phyloP scores from a whole-genome alignment of 2,329 filamentous ascomycete genomes.

The Fulvia fulva region DNA sequence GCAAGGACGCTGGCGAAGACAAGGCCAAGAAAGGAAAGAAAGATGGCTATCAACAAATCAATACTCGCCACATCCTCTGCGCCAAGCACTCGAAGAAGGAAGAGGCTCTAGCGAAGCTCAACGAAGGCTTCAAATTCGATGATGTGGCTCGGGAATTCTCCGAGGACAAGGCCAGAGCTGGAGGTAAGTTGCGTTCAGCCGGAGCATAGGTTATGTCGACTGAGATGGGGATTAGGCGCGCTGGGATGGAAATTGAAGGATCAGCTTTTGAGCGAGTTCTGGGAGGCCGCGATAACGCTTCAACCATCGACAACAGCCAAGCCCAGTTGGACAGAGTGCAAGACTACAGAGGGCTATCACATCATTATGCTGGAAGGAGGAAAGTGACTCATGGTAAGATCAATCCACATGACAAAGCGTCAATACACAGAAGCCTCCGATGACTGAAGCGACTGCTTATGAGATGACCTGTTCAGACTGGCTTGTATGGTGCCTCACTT shows the following conservation, averaged over 20 bases:
- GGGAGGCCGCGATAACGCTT: conserved; percentile 66
- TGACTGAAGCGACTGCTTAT: not conserved
- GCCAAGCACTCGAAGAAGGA: conserved; percentile 76
- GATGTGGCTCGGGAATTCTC: conserved; percentile 69
- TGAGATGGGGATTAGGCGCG: conserved; percentile 43
- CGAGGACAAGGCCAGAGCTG: conserved; percentile 68
- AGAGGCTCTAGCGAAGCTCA: conserved; percentile 66
- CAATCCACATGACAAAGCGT: not conserved
- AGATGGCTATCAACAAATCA: conserved; percentile 58
- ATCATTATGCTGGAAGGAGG: conserved; percentile 73
- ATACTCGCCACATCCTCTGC: conserved; percentile 72
- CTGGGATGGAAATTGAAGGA: conserved; percentile 68
- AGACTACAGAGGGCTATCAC: conserved; percentile 74
- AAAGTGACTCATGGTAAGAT: conserved; percentile 40
- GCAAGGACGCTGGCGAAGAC: conserved; percentile 23
- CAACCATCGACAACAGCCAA: conserved; percentile 61
- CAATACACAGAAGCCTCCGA: not conserved
- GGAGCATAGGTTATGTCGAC: not conserved
- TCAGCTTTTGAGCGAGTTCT: conserved; percentile 64
- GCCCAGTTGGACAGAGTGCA: conserved; percentile 66
- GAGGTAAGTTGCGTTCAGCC: conserved; percentile 8
- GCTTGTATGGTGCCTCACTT: not conserved
- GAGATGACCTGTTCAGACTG: not conserved
- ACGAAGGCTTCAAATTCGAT: conserved; percentile 66
- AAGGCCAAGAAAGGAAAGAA: conserved; percentile 47